phyloP scores from a whole-genome alignment of 2,329 filamentous ascomycete species.

The Talaromyces rugulosus region DNA sequence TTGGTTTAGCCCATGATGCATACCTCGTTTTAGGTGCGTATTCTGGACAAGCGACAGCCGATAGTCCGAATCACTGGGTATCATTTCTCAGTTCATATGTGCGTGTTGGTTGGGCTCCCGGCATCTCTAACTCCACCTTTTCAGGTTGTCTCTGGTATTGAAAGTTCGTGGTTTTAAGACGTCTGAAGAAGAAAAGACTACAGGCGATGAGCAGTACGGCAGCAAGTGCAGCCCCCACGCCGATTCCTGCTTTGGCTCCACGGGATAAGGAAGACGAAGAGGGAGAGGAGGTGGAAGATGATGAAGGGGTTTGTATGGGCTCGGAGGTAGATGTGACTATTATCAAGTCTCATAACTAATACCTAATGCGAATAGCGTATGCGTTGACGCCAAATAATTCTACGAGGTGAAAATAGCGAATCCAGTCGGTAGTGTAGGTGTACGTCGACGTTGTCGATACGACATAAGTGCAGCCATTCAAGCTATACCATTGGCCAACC shows the following conservation, averaged over 20 bases:
- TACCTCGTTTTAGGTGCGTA: too few relatives aligned
- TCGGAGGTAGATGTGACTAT: neutral
- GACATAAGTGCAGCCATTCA: neutral
- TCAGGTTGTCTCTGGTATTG: neutral
- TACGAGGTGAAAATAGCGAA: neutral
- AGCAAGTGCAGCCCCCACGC: neutral
- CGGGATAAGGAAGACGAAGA: neutral
- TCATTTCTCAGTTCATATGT: neutral
- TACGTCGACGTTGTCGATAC: neutral
- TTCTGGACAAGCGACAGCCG: too few relatives aligned
- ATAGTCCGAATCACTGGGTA: neutral
- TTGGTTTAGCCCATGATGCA: too few relatives aligned
- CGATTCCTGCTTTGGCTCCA: neutral
- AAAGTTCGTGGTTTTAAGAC: neutral
- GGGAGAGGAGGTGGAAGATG: neutral
- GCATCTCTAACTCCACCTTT: neutral
- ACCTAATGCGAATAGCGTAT: neutral
- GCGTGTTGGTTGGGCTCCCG: neutral
- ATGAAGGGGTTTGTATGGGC: neutral
- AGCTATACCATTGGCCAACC: neutral
- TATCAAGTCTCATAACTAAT: neutral
- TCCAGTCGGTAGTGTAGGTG: neutral
- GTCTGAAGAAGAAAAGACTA: neutral
- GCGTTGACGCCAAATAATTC: neutral
- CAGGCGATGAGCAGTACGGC: neutral